Percentiles rank a stretch among this genome's conserved stretches.
phyloP scores from a whole-genome alignment of 192 early-diverging fungal genomes.

The Cetraspora pellucida region DNA sequence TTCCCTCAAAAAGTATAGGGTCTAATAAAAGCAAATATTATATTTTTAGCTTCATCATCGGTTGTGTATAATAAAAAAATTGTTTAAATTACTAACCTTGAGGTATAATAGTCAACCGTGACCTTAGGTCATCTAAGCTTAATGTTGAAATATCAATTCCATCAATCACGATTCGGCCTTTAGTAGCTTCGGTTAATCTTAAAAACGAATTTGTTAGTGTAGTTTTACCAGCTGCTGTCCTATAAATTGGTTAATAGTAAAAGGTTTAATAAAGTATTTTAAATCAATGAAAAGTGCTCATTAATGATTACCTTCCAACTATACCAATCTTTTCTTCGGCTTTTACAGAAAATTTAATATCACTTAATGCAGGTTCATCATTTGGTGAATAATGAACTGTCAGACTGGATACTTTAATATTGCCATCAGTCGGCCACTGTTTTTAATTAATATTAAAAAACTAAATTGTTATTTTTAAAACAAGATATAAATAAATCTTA shows the following conservation, averaged over 20 bases:
- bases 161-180: conserved; percentile 77
- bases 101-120: conserved; percentile 84
- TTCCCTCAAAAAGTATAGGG: conserved; percentile 56
- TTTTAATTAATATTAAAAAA: neutral
- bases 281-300: neutral
- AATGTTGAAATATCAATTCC: conserved; percentile 74
- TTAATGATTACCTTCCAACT: conserved; percentile 57
- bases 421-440: conserved; percentile 75
- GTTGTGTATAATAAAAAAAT: neutral
- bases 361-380: conserved; percentile 70
- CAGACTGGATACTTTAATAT: conserved; percentile 70
- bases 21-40: conserved; percentile 32
- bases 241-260: conserved; percentile 16
- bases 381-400: conserved; percentile 78
- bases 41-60: neutral
- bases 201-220: conserved; percentile 78
- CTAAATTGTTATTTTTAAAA: neutral
- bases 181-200: conserved; percentile 72
- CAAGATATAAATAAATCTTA: neutral
- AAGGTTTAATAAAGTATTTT: neutral
- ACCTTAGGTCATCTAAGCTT: conserved; percentile 77
- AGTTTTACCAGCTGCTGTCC: conserved; percentile 89
- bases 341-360: conserved; percentile 66
- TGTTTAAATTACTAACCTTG: conserved; percentile 54
- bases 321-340: conserved; percentile 87